Evolutionary conservation across 768 basidiomycete genomes (phyloP), one percentile per base, ranked within the genome.

Genomic region (Plicaturopsis crispa): DNA sequence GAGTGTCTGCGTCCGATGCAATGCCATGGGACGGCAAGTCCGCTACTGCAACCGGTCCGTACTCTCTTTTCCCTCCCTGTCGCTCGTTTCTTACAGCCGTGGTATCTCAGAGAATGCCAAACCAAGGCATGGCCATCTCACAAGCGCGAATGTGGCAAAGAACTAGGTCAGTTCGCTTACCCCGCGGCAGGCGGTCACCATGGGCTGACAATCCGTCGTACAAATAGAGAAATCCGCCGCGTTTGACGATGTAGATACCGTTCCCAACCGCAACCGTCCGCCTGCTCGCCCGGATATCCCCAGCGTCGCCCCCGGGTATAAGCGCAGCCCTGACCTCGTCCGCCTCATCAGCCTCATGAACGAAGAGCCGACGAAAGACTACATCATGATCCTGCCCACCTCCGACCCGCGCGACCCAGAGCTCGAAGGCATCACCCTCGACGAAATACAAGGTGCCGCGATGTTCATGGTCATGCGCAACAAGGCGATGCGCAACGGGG

Each of bases 11-110:
- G 17, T 31, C 1, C 33, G 39, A 6, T 45, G 44, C 35, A 41
- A 41, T 7, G 40, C 40, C 6, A 36, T 42, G 14, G 44, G 36
- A 8, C 38, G 44, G 20, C 40, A 45, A 21, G 44, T 45, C 2
- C 40, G 44, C 13, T 45, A 45, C 14, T 45, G 44, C 16, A 36
- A 37, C 30, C 31, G 19, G 35, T 31, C n/a, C 31, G n/a, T 20
- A 6, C 42, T 44, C 4, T 35, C n/a, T 4, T 23, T 18, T 28
- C 32, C 33, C 16, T 12, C n/a, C 11, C 33, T 40, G 6, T 18
- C 33, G 5, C 16, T 12, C 31, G 8, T 13, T 20, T 34, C 26
- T 28, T 18, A 32, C 38, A n/a, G n/a, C 38, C 13, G 26, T 28
- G 8, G 26, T 14, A 8, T 24, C 11, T 5, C 31, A 45, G 44